These are phyloP conservation scores for Myxozyma vanderwaltii DNA, from an alignment of 805 yeast species.

Conservation along the genomic window DNA sequence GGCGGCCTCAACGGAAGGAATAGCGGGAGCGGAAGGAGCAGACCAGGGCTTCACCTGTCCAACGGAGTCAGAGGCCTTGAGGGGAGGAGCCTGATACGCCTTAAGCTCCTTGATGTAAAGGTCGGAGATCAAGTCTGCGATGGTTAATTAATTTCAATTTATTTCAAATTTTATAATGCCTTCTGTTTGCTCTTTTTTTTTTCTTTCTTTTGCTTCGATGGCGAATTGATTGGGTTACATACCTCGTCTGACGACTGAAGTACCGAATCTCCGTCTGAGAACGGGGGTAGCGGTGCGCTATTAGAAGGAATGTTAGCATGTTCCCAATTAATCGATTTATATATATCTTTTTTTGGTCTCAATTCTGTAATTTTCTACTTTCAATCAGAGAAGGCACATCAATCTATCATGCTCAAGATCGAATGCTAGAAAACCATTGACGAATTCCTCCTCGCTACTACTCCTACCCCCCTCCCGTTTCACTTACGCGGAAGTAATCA, in stretches of 20 bases:
- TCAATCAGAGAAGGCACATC: too few species aligned
- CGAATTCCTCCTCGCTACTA: too few species aligned
- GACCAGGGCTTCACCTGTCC: conserved; percentile 80
- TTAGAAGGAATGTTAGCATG: neutral
- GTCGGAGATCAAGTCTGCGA: conserved; percentile 72
- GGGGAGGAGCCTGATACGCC: conserved; percentile 81
- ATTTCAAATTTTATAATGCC: neutral
- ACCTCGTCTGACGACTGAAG: conserved; percentile 31
- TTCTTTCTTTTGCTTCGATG: neutral
- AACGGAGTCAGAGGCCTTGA: conserved; percentile 73
- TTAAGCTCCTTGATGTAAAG: conserved; percentile 84
- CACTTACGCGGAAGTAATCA: too few species aligned
- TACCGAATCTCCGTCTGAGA: conserved; percentile 28
- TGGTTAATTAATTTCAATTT: too few species aligned
- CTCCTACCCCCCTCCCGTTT: too few species aligned
- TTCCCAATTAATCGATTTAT: neutral
- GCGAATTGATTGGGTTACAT: conserved; percentile 1
- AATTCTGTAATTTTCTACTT: neutral
- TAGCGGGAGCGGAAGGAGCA: conserved; percentile 74
- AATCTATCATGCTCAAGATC: too few species aligned
- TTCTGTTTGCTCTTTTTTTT: neutral
- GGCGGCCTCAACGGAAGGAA: conserved; percentile 64
- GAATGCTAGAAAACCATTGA: too few species aligned
- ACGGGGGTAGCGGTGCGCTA: conserved; percentile 26
- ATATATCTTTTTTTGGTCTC: neutral